Evolutionary conservation across 2,329 filamentous ascomycete genomes (phyloP).

Genomic region (Talaromyces sp.): DNA sequence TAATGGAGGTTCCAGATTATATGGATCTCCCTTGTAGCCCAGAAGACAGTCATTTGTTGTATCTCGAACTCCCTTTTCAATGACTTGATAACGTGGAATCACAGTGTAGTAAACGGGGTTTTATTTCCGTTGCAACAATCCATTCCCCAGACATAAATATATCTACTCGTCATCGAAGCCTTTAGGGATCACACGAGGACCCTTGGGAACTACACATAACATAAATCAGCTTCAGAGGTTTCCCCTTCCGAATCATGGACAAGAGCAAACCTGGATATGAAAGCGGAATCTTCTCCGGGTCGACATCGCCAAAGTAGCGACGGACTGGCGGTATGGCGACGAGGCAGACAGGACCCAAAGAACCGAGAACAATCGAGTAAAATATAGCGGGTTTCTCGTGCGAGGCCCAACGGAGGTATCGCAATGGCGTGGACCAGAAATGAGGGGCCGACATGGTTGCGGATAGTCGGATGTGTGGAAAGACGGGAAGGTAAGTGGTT

Average conservation of each 20-base stretch:
- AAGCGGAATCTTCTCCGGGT: slow-evolving; percentile 69
- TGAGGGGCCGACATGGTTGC: slow-evolving; percentile 55
- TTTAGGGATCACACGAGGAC: slow-evolving; percentile 44
- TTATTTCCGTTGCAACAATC: not conserved
- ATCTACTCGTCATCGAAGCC: slow-evolving; percentile 44
- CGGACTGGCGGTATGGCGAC: slow-evolving; percentile 71
- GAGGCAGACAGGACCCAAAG: slow-evolving; percentile 66
- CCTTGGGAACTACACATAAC: slow-evolving; percentile 40
- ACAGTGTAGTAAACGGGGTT: not conserved
- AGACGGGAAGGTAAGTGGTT: not conserved
- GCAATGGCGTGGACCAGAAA: slow-evolving; percentile 81
- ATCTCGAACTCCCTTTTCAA: not conserved
- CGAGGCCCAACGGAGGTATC: slow-evolving; percentile 82
- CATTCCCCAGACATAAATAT: not conserved
- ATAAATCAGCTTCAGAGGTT: not conserved
- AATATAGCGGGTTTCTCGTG: slow-evolving; percentile 89
- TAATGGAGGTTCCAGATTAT: not conserved
- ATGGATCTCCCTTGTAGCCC: not conserved
- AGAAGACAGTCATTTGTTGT: not conserved
- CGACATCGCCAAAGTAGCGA: slow-evolving; percentile 67
- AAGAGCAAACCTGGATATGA: slow-evolving; percentile 82
- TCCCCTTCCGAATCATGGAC: not conserved
- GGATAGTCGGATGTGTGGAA: slow-evolving; percentile 20
- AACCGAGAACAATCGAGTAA: slow-evolving; percentile 75
- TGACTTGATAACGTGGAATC: not conserved